phyloP scores from a whole-genome alignment of 2,329 filamentous ascomycete species.

The Aureobasidium pullulans region DNA sequence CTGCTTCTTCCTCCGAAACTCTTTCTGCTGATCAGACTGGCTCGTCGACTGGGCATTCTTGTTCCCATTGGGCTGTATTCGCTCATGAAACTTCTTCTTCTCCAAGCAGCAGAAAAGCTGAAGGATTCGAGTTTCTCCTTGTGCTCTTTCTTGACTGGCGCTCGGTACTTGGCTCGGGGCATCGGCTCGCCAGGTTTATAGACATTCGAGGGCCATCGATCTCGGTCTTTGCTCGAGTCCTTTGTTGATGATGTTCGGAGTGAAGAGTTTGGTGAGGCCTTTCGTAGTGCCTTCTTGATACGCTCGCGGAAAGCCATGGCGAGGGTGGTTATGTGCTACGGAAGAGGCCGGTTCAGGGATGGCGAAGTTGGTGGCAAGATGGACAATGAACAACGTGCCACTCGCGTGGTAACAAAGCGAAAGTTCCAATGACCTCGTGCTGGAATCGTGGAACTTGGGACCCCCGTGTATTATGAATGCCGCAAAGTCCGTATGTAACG shows the following conservation, averaged over 20 bases:
- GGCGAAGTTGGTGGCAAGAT: neutral
- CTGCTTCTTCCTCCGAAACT: constrained; percentile 19
- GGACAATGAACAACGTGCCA: neutral
- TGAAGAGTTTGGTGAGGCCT: constrained; percentile 21
- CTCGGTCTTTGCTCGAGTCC: constrained; percentile 18
- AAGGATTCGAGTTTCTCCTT: constrained; percentile 43
- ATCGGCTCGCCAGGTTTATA: constrained; percentile 47
- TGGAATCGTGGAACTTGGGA: neutral
- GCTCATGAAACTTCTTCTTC: constrained; percentile 36
- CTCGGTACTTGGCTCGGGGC: constrained; percentile 44
- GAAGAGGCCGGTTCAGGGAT: neutral
- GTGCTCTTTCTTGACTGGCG: constrained; percentile 43
- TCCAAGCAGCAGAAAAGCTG: constrained; percentile 40
- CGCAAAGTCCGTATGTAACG: neutral
- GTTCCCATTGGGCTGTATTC: constrained; percentile 44
- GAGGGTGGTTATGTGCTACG: neutral
- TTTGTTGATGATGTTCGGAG: constrained; percentile 21
- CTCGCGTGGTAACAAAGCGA: neutral
- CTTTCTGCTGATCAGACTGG: constrained; percentile 21
- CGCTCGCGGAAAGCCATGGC: constrained; percentile 41
- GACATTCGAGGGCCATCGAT: constrained; percentile 36
- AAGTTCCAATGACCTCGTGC: neutral
- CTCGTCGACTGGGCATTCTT: constrained; percentile 34
- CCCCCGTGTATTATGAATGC: neutral
- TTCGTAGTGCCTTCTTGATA: constrained; percentile 37